Base-by-base conservation (phyloP, 1,139 yeast genomes). In the Diutina sp. region DNA sequence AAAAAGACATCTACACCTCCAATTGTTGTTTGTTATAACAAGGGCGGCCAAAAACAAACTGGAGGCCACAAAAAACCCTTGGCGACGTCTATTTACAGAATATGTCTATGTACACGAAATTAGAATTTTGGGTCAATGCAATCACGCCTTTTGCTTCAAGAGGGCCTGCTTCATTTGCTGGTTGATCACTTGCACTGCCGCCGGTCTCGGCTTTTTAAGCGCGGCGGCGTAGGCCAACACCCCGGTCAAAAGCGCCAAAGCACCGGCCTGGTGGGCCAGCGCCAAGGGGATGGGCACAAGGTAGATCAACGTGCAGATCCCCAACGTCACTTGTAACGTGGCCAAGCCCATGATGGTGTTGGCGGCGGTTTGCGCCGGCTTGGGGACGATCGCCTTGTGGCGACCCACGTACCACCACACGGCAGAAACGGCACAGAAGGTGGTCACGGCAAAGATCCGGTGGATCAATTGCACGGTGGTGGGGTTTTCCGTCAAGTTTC, bases 201-300 rank as follows among this genome's bases (percentile, higher is more conserved):
- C 70, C 0, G 76, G 72, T 69, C 95, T 80, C 46, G 98, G 96
- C 62, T 77, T 79, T 63, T 86, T 82, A 62, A 93, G 74, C 59
- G 83, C 79, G 41, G 90, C 82, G 25, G 86, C 81, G 61, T 88
- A 79, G 2, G 90, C 76, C 61, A 93, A 74, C 30, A 90, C 80
- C 14, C 87, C 78, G 0, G 99, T 93, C 63, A 95, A 76, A 57
- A 95, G 77, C 0, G 95, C 96, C 65, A 95, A 74, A 0, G 98
- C 96, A 61, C 99, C 98, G 14, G 97, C 97, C 73, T 95, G 99
- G 69, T 95, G 99, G 7, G 91, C 82, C 8, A 98, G 95, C 1
- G 97, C 99, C 55, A 93, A 72, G 18, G 96, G 88, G 48, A 89
- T 84, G 46, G 99, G 99, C 18, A 93, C 99, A 60, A 90, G 77